Evolutionary conservation across 2,329 filamentous ascomycete species (phyloP), one percentile per base, ranked within the genome.

Genomic region (Aspergillus versicolor): DNA sequence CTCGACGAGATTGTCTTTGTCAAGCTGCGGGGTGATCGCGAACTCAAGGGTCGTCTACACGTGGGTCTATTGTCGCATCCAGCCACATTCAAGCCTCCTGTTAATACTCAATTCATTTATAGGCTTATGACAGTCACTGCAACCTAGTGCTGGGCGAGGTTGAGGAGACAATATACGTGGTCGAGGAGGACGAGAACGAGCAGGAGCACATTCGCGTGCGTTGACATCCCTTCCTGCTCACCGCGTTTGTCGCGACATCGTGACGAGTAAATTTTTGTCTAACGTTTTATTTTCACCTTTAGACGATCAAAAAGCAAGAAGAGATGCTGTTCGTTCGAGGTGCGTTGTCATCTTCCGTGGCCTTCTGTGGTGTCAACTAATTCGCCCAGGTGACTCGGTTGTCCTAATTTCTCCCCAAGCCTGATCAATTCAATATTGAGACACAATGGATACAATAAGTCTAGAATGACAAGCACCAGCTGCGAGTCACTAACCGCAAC

Each of bases 111-210:
- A 6, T 27, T 21, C 11, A 15, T 6, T 21, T 12, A 11, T 61
- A 99, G 94, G 94, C 94, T 55, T 99, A 99, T 74, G 94, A 99
- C 73, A 96, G 91, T 70, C 94, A 99, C 76, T 99, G 95, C 83
- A 99, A 99, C 71, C 78, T 99, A 44, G 91, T 99, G 5, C 83
- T 99, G 5, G 93, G 94, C 54, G 94, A 99, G 64, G 94, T 97
- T 4, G 92, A 97, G 72, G 94, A 99, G 81, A 97, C 93, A 6
- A 92, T 99, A 65, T 99, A 96, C 73, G 82, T 93, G 34, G 88
- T 96, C 4, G 92, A 96, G 58, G 92, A 96, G 59, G 91, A 95
- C 41, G 85, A 88, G 15, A 89, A 91, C 21, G 87, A 89, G 57
- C 88, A 84, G 61, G 82, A 93, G 57, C 85, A 85, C 27, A 81